A percentile compares a stretch with the other conserved stretches of the same genome.
These are phyloP conservation scores for Murraya paniculata DNA, from an alignment of 345 rosid species.

Conservation along the genomic window DNA sequence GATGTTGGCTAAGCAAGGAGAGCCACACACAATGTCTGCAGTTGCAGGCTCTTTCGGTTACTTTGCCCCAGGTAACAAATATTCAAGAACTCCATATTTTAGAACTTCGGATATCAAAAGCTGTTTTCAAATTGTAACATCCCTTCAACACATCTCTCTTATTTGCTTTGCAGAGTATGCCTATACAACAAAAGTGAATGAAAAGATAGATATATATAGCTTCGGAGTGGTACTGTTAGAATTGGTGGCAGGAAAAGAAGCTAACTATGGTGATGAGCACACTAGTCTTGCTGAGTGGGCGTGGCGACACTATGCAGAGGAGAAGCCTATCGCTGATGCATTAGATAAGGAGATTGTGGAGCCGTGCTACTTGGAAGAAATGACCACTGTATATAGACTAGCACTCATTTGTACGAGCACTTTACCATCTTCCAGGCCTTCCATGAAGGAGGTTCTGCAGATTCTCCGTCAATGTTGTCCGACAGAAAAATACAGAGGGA, in stretches of 20 bases:
- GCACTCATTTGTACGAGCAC: constrained; percentile 67
- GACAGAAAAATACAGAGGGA: constrained; percentile 20
- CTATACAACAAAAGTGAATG: constrained; percentile 70
- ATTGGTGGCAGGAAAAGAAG: constrained; percentile 75
- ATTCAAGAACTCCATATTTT: background rate
- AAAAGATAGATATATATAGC: constrained; percentile 84
- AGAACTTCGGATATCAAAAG: background rate
- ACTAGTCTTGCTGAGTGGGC: constrained; percentile 88
- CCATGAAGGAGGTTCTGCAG: constrained; percentile 77
- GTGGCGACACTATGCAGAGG: constrained; percentile 57
- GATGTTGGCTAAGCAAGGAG: constrained; percentile 56
- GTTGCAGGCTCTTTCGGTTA: constrained; percentile 93
- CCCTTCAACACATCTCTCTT: background rate
- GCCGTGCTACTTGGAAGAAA: constrained; percentile 41
- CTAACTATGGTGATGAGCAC: constrained; percentile 59
- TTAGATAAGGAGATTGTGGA: constrained; percentile 61
- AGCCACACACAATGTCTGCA: constrained; percentile 69
- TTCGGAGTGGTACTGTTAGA: constrained; percentile 91
- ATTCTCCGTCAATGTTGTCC: constrained; percentile 39
- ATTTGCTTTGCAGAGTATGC: constrained; percentile 57
- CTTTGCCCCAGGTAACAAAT: constrained; percentile 78
- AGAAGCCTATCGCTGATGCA: constrained; percentile 40
- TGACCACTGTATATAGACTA: constrained; percentile 59
- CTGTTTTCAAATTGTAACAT: background rate
- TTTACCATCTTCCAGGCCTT: constrained; percentile 57